phyloP scores from a whole-genome alignment of 106 monocot species.

The Phalaenopsis equestris region DNA sequence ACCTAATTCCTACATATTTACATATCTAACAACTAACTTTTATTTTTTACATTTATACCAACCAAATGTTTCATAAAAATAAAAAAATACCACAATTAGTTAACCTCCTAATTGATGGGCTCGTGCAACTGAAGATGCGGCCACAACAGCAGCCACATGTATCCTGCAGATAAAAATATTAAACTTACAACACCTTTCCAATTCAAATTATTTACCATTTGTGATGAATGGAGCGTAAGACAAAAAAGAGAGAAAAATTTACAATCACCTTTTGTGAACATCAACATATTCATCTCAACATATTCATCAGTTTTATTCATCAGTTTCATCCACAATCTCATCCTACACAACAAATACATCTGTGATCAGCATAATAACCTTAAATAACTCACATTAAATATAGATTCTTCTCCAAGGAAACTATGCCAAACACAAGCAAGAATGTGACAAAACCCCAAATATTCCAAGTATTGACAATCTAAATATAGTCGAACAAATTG shows the following conservation, averaged over 20 bases:
- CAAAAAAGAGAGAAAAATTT: background rate
- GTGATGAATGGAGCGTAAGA: background rate
- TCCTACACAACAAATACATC: slow-evolving; percentile 41
- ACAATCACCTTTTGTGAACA: slow-evolving; percentile 83
- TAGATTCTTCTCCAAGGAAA: background rate
- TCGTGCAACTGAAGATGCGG: slow-evolving; percentile 88
- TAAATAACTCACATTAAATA: background rate
- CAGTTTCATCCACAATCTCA: slow-evolving; percentile 98
- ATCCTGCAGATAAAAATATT: slow-evolving; percentile 48
- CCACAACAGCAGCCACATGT: slow-evolving; percentile 63
- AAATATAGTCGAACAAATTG: background rate
- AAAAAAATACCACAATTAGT: slow-evolving; percentile 13
- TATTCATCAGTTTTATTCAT: slow-evolving; percentile 99
- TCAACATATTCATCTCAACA: slow-evolving; percentile 99
- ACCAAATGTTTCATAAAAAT: too few relatives aligned
- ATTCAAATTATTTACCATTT: background rate
- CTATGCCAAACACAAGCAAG: background rate
- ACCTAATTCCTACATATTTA: too few relatives aligned
- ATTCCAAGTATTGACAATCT: background rate
- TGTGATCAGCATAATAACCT: background rate
- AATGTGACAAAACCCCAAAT: background rate
- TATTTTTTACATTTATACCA: too few relatives aligned
- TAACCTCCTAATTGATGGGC: slow-evolving; percentile 82
- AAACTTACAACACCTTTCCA: slow-evolving; percentile 2
- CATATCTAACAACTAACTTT: too few relatives aligned